Percentiles rank a stretch among this genome's conserved stretches.
Evolutionary conservation across 345 rosid genomes (phyloP).

Genomic region (Populus deltoides): DNA sequence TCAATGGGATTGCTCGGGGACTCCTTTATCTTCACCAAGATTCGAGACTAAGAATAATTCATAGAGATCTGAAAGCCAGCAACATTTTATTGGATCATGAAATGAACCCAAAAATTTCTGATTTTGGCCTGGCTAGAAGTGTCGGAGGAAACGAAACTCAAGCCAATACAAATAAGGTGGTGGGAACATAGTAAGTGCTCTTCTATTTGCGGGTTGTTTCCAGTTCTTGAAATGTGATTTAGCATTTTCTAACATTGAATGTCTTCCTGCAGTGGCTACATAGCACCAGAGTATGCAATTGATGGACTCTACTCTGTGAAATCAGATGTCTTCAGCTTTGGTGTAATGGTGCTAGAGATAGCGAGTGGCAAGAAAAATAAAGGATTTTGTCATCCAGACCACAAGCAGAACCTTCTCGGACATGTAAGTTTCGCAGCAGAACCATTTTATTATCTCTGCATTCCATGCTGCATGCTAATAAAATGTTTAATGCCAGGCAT

Average conservation of each 20-base stretch:
- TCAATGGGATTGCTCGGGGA: constrained; percentile 20
- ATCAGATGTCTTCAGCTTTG: constrained; percentile 15
- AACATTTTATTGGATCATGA: constrained; percentile 7
- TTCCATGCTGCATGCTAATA: background rate
- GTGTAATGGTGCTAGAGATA: constrained; percentile 10
- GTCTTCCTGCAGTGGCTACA: background rate
- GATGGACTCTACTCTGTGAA: constrained; percentile 11
- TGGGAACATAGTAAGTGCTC: constrained; percentile 16
- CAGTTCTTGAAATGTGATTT: background rate
- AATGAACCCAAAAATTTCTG: constrained; percentile 14
- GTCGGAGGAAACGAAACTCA: constrained; percentile 4
- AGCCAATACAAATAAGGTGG: constrained; percentile 9
- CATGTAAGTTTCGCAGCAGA: background rate
- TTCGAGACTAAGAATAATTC: constrained; percentile 18
- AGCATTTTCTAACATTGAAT: background rate
- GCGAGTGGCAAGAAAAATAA: constrained; percentile 12
- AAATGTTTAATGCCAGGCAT: background rate
- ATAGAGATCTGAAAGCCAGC: background rate
- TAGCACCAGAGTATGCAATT: constrained; percentile 15
- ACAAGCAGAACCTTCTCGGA: constrained; percentile 12
- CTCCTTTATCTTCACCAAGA: constrained; percentile 22
- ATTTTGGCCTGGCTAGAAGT: constrained; percentile 17
- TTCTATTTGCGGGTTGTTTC: background rate
- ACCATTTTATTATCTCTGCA: background rate
- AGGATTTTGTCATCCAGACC: constrained; percentile 3